phyloP scores from a whole-genome alignment of 768 basidiomycete genomes.

The Candolleomyces aberdarensis region DNA sequence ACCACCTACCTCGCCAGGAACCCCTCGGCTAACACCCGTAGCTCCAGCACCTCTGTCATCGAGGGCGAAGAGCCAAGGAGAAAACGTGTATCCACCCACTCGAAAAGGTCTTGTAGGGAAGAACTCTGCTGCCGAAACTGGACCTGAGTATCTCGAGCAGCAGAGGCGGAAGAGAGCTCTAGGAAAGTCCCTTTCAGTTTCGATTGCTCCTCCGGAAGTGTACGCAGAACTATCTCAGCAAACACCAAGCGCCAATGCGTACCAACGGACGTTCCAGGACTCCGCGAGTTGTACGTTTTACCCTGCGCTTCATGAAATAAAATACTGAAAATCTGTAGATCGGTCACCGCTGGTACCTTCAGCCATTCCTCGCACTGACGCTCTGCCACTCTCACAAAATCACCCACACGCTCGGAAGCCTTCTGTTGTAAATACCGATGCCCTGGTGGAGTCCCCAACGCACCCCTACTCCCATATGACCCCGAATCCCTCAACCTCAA shows the following conservation, averaged over 20 bases:
- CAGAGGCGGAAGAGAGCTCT: slow-evolving; percentile 51
- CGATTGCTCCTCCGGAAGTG: slow-evolving; percentile 51
- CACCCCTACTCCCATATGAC: slow-evolving; percentile 35
- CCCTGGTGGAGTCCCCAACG: slow-evolving; percentile 25
- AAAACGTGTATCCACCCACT: slow-evolving; percentile 17
- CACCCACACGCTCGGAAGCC: slow-evolving; percentile 81
- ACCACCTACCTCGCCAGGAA: slow-evolving; percentile 81
- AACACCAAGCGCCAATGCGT: slow-evolving; percentile 26
- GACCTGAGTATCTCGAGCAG: slow-evolving; percentile 57
- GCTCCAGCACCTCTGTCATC: slow-evolving; percentile 11
- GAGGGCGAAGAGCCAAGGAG: slow-evolving; percentile 23
- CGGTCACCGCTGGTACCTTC: slow-evolving; percentile 37
- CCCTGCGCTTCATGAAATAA: too few relatives aligned
- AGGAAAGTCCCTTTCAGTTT: slow-evolving; percentile 65
- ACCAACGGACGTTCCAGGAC: slow-evolving; percentile 25
- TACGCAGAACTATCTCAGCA: slow-evolving; percentile 24
- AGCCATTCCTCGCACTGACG: slow-evolving; percentile 47
- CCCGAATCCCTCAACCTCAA: slow-evolving; percentile 16
- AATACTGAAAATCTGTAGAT: slow-evolving; percentile 21
- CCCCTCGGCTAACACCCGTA: slow-evolving; percentile 33
- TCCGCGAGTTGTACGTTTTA: slow-evolving; percentile 15
- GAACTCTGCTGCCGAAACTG: slow-evolving; percentile 30
- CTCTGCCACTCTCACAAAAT: slow-evolving; percentile 50
- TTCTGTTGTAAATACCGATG: slow-evolving; percentile 40
- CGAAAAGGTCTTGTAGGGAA: slow-evolving; percentile 1